Conservation (phyloP, 1,139 yeast genomes). For the Blastobotrys elegans region DNA sequence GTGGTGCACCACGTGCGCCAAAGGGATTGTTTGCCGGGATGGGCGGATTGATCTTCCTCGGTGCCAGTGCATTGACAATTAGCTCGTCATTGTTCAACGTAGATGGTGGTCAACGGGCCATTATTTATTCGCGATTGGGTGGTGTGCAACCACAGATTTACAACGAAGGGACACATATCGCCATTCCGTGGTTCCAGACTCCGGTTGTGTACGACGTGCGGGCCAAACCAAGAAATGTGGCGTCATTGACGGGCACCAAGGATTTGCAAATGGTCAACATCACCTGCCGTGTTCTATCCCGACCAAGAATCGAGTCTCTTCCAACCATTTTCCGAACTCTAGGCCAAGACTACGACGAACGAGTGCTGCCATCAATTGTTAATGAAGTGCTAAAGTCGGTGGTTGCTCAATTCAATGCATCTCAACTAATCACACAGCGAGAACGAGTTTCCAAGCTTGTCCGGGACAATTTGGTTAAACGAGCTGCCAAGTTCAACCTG, state of each 20-base stretch:
- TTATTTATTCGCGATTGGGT: slow-evolving; percentile 78
- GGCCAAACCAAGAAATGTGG: slow-evolving; percentile 95
- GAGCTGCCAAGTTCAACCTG: slow-evolving; percentile 87
- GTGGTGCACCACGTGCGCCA: slow-evolving; percentile 42
- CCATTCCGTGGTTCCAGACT: slow-evolving; percentile 92
- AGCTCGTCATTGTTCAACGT: slow-evolving; percentile 86
- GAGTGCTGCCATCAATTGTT: slow-evolving; percentile 93
- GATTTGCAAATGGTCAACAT: slow-evolving; percentile 98
- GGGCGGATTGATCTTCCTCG: slow-evolving; percentile 70
- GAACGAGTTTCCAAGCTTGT: slow-evolving; percentile 90
- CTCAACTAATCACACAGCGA: slow-evolving; percentile 96
- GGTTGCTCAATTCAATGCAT: slow-evolving; percentile 97
- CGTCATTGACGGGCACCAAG: slow-evolving; percentile 97
- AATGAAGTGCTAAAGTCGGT: slow-evolving; percentile 95
- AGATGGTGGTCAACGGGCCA: slow-evolving; percentile 99
- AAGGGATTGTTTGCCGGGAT: slow-evolving; percentile 51
- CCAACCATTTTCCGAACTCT: slow-evolving; percentile 86
- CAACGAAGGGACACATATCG: slow-evolving; percentile 92
- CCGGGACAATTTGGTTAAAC: slow-evolving; percentile 82
- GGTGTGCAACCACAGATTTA: slow-evolving; percentile 86
- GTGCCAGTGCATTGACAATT: slow-evolving; percentile 62
- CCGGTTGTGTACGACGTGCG: slow-evolving; percentile 92
- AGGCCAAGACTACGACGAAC: slow-evolving; percentile 92
- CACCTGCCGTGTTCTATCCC: slow-evolving; percentile 91
- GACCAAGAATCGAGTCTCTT: slow-evolving; percentile 74